Evolutionary conservation across 78 protist species (phyloP), one percentile per base, ranked within the genome.

Genomic region (Dictyostelium purpureum): DNA sequence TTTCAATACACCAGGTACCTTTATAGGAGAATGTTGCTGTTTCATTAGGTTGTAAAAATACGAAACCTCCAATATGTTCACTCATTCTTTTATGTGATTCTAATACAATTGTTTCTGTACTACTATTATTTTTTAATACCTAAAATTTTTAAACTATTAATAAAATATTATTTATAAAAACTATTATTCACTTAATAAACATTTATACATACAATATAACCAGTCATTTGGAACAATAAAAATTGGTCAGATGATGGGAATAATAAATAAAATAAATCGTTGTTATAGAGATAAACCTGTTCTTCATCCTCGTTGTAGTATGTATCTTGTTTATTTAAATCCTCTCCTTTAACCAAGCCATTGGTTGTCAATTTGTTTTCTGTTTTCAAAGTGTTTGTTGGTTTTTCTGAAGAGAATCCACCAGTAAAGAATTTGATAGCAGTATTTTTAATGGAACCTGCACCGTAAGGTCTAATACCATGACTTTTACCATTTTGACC

Each of bases 11-110:
- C 89, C 89, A 81, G 40, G 35, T 35, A 6, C 89, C 89, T 69
- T 81, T 81, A 52, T 47, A 81, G 7, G 89, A 18, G 43, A 81
- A 81, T 16, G 89, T 81, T 69, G 51, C 49, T 51, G 73, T 81
- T 52, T 65, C 89, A 69, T 38, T 40, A 7, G 78, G 49, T 26
- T 35, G 6, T 38, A 81, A 69, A 37, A 71, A 51, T 18, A 45
- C 51, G 21, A 12, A 12, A 21, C 89, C 89, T 24, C 89, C 89
- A 28, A 69, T 35, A 28, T 69, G 65, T 33, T 69, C 79, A 69
- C 70, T 67, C 89, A 81, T 81, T 81, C 89, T 81, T 38, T 69
- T 81, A 16, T 81, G 89, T 51, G 89, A 42, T 52, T 81, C 79
- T 16, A 79, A n/a, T 16, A 33, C 35, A 0, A 81, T 73, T 9